A percentile compares a stretch with the other conserved stretches of the same genome.
phyloP scores from a whole-genome alignment of 2,329 filamentous ascomycete genomes.

The Arachnopeziza araneosa region DNA sequence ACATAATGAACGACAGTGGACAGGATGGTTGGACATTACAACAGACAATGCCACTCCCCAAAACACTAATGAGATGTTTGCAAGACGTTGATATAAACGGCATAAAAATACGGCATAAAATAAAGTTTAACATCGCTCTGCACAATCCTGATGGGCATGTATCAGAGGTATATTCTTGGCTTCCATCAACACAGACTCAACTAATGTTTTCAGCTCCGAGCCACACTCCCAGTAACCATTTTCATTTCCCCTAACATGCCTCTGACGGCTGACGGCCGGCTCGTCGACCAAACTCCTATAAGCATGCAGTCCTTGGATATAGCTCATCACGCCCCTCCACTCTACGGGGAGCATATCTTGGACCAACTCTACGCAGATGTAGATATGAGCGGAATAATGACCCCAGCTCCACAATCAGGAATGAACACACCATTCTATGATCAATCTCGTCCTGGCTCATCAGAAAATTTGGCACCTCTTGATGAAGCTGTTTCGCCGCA shows the following conservation, averaged over 20 bases:
- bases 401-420: slow-evolving; percentile 64
- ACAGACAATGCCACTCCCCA: slow-evolving; percentile 66
- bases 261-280: slow-evolving; percentile 78
- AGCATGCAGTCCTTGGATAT: slow-evolving; percentile 43
- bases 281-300: slow-evolving; percentile 57
- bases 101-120: slow-evolving; percentile 88
- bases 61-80: slow-evolving; percentile 73
- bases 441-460: slow-evolving; percentile 68
- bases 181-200: slow-evolving; percentile 4
- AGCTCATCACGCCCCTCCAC: slow-evolving; percentile 71
- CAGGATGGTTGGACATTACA: slow-evolving; percentile 60
- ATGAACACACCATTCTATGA: slow-evolving; percentile 74
- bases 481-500: slow-evolving; percentile 41
- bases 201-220: slow-evolving; percentile 57
- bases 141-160: slow-evolving; percentile 93
- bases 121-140: slow-evolving; percentile 85
- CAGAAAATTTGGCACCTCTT: slow-evolving; percentile 69
- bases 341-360: slow-evolving; percentile 84
- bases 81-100: slow-evolving; percentile 86
- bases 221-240: slow-evolving; percentile 83
- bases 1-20: slow-evolving; percentile 62
- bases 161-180: slow-evolving; percentile 61
- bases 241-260: slow-evolving; percentile 95
- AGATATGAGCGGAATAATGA: slow-evolving; percentile 75
- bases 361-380: slow-evolving; percentile 89